Evolutionary conservation across 192 early-diverging fungal genomes (phyloP).

Genomic region (Paraglomus occultum): DNA sequence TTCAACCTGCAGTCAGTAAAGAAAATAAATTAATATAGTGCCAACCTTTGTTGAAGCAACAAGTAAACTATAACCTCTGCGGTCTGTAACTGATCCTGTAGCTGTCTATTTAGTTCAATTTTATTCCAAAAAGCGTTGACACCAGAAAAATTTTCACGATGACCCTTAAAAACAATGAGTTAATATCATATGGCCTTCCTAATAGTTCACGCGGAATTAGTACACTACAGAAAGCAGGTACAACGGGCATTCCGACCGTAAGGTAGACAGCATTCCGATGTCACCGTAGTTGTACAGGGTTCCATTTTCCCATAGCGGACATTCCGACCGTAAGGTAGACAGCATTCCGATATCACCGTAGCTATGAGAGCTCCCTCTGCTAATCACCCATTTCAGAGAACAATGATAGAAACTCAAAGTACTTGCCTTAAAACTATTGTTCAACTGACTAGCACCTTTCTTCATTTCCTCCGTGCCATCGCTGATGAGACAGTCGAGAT

Average conservation of each 20-base stretch:
- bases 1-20: slow-evolving; percentile 15
- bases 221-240: slow-evolving; percentile 19
- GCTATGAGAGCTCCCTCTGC: slow-evolving; percentile 26
- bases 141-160: slow-evolving; percentile 2
- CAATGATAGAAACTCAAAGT: slow-evolving; percentile 14
- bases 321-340: slow-evolving; percentile 29
- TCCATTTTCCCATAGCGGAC: slow-evolving; percentile 24
- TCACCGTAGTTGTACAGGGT: slow-evolving; percentile 21
- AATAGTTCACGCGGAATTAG: slow-evolving; percentile 1
- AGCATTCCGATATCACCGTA: slow-evolving; percentile 22
- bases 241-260: slow-evolving; percentile 26
- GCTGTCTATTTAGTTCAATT: slow-evolving; percentile 28
- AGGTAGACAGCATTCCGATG: slow-evolving; percentile 25
- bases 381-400: slow-evolving; percentile 17
- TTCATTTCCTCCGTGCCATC: slow-evolving; percentile 21
- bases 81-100: slow-evolving; percentile 8
- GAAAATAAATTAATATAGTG: background rate
- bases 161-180: slow-evolving; percentile 11
- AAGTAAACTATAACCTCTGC: slow-evolving; percentile 23
- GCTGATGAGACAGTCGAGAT: slow-evolving; percentile 3
- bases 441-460: slow-evolving; percentile 16
- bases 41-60: background rate
- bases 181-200: background rate
- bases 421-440: background rate
- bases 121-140: slow-evolving; percentile 28